A percentile compares a stretch with the other conserved stretches of the same genome.
Conservation (phyloP, 208 protist genomes). For the Wallacemonas sp. region DNA sequence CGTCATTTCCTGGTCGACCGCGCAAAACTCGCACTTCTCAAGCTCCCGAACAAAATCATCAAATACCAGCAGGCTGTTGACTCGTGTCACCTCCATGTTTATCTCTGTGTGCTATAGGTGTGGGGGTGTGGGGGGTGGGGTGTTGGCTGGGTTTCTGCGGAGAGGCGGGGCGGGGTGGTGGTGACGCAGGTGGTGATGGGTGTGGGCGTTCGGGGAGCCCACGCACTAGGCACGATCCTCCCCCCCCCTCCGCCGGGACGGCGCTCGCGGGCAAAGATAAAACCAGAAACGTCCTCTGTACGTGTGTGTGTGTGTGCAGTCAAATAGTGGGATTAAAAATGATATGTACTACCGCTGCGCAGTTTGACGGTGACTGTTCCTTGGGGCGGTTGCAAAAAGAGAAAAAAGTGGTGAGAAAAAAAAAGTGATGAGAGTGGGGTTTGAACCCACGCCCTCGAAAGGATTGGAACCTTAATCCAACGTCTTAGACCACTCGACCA, state of each 20-base stretch:
- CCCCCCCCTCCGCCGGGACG: too few relatives aligned
- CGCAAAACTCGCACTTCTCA: slow-evolving; percentile 58
- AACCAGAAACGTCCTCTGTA: too few relatives aligned
- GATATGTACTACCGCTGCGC: too few relatives aligned
- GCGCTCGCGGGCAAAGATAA: too few relatives aligned
- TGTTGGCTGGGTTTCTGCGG: background rate
- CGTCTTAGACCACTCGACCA: slow-evolving; percentile 40
- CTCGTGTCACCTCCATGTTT: slow-evolving; percentile 57
- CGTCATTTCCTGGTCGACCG: slow-evolving; percentile 85
- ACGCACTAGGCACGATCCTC: too few relatives aligned
- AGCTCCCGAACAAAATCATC: slow-evolving; percentile 55
- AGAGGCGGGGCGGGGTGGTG: background rate
- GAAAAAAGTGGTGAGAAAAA: background rate
- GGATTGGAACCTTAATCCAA: slow-evolving; percentile 41
- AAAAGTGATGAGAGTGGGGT: slow-evolving; percentile 20
- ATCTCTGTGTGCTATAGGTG: background rate
- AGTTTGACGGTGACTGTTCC: too few relatives aligned
- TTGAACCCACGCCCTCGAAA: slow-evolving; percentile 27
- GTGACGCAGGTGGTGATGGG: too few relatives aligned
- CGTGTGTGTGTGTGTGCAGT: too few relatives aligned
- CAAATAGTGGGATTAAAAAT: too few relatives aligned
- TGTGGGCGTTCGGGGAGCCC: too few relatives aligned
- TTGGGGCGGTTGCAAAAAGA: too few relatives aligned
- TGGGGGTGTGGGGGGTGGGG: background rate
- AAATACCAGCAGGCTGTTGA: slow-evolving; percentile 35